These are phyloP conservation scores for Pleurotus tuoliensis DNA, from an alignment of 768 basidiomycete genomes.

Conservation along the genomic window DNA sequence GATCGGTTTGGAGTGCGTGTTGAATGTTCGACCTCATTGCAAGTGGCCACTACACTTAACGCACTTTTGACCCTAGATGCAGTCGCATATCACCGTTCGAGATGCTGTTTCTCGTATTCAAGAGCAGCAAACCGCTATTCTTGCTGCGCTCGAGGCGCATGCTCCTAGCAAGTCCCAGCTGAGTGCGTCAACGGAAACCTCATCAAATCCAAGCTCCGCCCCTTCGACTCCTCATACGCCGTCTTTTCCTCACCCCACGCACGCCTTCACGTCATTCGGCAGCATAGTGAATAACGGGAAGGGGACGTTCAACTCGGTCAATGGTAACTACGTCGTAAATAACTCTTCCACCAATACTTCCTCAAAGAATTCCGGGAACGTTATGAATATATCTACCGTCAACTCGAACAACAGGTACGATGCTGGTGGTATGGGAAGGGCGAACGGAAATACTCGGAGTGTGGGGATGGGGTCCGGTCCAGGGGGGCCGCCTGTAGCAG, in stretches of 20 bases:
- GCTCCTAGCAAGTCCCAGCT: neutral
- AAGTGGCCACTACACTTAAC: neutral
- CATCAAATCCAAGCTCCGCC: neutral
- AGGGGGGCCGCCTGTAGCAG: too few relatives aligned
- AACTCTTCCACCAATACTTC: slow-evolving; percentile 14
- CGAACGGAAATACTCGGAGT: too few relatives aligned
- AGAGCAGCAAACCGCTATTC: slow-evolving; percentile 4
- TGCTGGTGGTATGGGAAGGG: neutral
- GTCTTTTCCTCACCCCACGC: neutral
- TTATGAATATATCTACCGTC: slow-evolving; percentile 15
- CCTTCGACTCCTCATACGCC: neutral
- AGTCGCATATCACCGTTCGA: slow-evolving; percentile 19
- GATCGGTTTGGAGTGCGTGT: slow-evolving; percentile 21
- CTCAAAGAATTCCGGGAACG: slow-evolving; percentile 16
- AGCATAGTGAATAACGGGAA: neutral
- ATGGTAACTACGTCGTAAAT: neutral
- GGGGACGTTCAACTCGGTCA: slow-evolving; percentile 5
- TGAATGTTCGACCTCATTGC: neutral
- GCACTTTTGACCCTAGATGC: slow-evolving; percentile 11
- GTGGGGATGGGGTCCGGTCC: too few relatives aligned
- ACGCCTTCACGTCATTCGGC: neutral
- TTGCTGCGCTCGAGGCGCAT: neutral
- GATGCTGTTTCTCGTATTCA: slow-evolving; percentile 17
- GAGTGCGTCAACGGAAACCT: too few relatives aligned
- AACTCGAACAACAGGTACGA: slow-evolving; percentile 17